phyloP scores from a whole-genome alignment of 1,139 yeast species.

The Waltiozyma sp. region DNA sequence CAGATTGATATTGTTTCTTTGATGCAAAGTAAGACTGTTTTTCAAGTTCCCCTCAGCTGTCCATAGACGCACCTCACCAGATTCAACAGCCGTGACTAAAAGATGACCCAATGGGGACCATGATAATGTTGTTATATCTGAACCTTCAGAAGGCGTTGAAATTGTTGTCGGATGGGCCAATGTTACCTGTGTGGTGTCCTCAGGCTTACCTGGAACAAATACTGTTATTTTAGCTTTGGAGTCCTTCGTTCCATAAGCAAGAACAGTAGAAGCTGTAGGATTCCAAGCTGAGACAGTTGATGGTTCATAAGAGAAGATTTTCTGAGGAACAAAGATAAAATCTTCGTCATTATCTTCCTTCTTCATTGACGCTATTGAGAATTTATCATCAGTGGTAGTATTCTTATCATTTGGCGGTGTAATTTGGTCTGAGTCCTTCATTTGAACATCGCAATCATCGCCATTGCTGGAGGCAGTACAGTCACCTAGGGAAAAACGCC shows the following conservation, averaged over 20 bases:
- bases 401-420: not conserved
- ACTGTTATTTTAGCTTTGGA: slow-evolving; percentile 26
- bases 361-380: not conserved
- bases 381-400: not conserved
- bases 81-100: slow-evolving; percentile 45
- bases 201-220: slow-evolving; percentile 5
- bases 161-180: slow-evolving; percentile 15
- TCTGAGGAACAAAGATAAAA: slow-evolving; percentile 24
- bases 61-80: slow-evolving; percentile 66
- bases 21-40: slow-evolving; percentile 46
- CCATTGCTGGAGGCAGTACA: not conserved
- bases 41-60: slow-evolving; percentile 51
- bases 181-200: slow-evolving; percentile 7
- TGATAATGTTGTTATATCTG: slow-evolving; percentile 31
- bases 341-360: slow-evolving; percentile 16
- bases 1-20: slow-evolving; percentile 6
- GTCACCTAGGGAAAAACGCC: slow-evolving; percentile 21
- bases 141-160: slow-evolving; percentile 4
- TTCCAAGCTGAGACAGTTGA: slow-evolving; percentile 29
- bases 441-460: slow-evolving; percentile 1
- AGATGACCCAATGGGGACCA: slow-evolving; percentile 59
- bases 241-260: slow-evolving; percentile 32
- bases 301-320: slow-evolving; percentile 21
- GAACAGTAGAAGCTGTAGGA: slow-evolving; percentile 22
- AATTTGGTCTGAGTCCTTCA: not conserved